Evolutionary conservation across 805 yeast genomes (phyloP).

Genomic region (Pichia phayaonensis): DNA sequence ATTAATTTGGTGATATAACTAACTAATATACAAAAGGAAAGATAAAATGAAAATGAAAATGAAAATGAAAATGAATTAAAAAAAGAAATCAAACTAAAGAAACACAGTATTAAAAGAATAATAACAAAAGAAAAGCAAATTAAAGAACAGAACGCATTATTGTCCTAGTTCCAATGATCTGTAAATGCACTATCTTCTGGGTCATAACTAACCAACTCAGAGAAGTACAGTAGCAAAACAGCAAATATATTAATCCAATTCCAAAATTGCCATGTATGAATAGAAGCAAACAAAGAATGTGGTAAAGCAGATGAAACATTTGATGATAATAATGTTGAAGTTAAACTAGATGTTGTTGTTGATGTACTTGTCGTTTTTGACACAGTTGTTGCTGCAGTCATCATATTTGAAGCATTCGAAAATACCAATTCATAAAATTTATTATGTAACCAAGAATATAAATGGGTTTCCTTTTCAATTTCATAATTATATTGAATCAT

Average conservation of each 20-base stretch:
- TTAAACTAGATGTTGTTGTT: background rate
- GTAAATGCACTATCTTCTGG: conserved; percentile 29
- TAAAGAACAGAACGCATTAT: background rate
- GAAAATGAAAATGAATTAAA: background rate
- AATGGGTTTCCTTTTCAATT: conserved; percentile 46
- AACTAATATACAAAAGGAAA: background rate
- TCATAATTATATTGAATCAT: conserved; percentile 84
- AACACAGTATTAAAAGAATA: background rate
- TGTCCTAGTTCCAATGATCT: conserved; percentile 23
- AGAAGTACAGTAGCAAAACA: conserved; percentile 69
- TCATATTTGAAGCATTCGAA: conserved; percentile 9
- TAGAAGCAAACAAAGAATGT: conserved; percentile 6
- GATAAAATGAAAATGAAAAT: background rate
- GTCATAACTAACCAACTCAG: conserved; percentile 51
- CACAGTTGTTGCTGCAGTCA: background rate
- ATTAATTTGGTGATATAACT: background rate
- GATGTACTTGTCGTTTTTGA: background rate
- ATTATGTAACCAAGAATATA: conserved; percentile 27
- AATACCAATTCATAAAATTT: conserved; percentile 11
- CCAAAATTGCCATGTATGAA: conserved; percentile 93
- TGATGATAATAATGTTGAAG: background rate
- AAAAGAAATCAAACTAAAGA: background rate
- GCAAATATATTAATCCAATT: conserved; percentile 89
- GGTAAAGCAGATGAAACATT: background rate
- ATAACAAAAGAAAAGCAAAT: background rate